phyloP scores from a whole-genome alignment of 164 flowering plant genomes.

The Chloranthus sessilifolius region DNA sequence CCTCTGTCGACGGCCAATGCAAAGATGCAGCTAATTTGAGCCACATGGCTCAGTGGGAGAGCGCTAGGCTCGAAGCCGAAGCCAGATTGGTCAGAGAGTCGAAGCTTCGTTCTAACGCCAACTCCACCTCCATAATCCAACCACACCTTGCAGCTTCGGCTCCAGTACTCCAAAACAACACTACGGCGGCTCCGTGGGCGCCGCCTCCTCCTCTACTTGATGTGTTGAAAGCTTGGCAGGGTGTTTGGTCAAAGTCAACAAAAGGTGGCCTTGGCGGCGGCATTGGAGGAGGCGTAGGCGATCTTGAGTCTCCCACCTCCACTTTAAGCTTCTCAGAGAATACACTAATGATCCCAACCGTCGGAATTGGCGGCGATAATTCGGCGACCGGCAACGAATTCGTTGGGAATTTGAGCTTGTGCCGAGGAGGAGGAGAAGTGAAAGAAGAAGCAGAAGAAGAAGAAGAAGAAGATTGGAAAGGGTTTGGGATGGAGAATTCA shows the following conservation, averaged over 20 bases:
- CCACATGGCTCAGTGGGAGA: conserved; percentile 94
- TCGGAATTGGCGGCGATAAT: not conserved
- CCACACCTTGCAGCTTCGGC: not conserved
- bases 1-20: conserved; percentile 36
- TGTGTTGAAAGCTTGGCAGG: conserved; percentile 36
- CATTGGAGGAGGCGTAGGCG: not conserved
- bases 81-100: conserved; percentile 68
- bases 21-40: conserved; percentile 59
- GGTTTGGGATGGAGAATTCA: not conserved
- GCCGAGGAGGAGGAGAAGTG: conserved; percentile 5
- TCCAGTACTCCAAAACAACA: not conserved
- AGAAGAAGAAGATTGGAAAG: conserved; percentile 1
- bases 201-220: conserved; percentile 30
- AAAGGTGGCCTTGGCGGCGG: not conserved
- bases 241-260: conserved; percentile 19
- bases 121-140: too few species aligned
- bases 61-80: conserved; percentile 82
- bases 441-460: too few species aligned
- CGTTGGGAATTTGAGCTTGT: not conserved
- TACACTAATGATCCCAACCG: not conserved
- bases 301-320: conserved; percentile 72
- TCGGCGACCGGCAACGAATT: not conserved
- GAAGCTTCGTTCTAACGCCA: conserved; percentile 38
- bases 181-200: not conserved
- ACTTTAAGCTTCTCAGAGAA: conserved; percentile 46